Conservation (phyloP, 2,329 filamentous ascomycete genomes). For the Nothopassalora personata region DNA sequence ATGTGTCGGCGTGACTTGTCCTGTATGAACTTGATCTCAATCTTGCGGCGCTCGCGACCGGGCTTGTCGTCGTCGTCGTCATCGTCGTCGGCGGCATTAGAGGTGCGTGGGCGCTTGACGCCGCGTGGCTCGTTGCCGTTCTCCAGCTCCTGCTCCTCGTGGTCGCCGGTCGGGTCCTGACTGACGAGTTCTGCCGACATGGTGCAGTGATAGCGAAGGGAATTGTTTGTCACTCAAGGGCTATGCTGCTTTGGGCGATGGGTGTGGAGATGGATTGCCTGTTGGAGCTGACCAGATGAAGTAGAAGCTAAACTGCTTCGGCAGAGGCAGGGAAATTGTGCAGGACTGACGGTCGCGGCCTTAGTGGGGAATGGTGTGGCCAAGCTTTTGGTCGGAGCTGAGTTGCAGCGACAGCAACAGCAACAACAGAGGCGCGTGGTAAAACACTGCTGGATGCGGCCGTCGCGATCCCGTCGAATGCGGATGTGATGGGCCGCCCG, state of each 20-base stretch:
- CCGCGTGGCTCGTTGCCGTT: slow-evolving; percentile 74
- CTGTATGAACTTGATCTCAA: slow-evolving; percentile 99
- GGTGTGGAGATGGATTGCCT: slow-evolving; percentile 8
- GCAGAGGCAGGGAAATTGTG: not conserved
- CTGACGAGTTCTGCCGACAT: slow-evolving; percentile 9
- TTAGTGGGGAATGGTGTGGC: slow-evolving; percentile 37
- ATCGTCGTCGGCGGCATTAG: slow-evolving; percentile 68
- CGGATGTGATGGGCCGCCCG: not conserved
- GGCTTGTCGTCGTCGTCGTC: slow-evolving; percentile 98
- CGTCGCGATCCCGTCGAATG: not conserved
- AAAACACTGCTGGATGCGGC: slow-evolving; percentile 1
- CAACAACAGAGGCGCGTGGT: not conserved
- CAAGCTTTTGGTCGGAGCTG: slow-evolving; percentile 17
- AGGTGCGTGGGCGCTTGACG: slow-evolving; percentile 81
- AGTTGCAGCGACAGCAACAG: not conserved
- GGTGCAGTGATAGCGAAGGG: not conserved
- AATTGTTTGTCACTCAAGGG: not conserved
- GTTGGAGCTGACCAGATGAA: slow-evolving; percentile 6
- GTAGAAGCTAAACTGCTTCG: slow-evolving; percentile 4
- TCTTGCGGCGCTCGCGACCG: slow-evolving; percentile 96
- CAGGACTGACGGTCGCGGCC: slow-evolving; percentile 1
- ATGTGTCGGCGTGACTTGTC: slow-evolving; percentile 99
- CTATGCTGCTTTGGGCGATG: slow-evolving; percentile 9
- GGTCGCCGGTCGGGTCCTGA: slow-evolving; percentile 25
- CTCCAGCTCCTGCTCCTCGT: slow-evolving; percentile 51